Evolutionary conservation across 768 basidiomycete species (phyloP), one percentile per base, ranked within the genome.

Genomic region (Arthromyces matolae): DNA sequence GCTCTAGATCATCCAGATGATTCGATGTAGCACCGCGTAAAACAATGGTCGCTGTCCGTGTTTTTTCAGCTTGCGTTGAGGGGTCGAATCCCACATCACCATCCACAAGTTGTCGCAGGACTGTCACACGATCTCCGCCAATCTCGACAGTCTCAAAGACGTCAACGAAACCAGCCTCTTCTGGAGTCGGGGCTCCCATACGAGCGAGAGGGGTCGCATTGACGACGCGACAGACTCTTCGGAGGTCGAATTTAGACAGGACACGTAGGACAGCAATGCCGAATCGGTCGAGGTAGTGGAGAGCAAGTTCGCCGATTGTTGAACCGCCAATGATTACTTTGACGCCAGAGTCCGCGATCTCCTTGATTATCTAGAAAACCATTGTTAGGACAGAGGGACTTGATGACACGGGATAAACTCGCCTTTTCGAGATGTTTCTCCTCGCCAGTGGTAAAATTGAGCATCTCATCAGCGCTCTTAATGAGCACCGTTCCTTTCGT

Each of bases 401-500:
- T 28, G 12, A 18, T 22, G 3, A 38, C 28, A 14, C 19, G 20
- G 25, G 40, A 19, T n/a, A 14, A 7, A 44, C 52, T 19, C 24
- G 83, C 86, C 75, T 89, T 93, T 76, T 97, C 94, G 42, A 96
- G 76, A 60, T 97, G 93, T 66, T 94, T 86, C 69, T 99, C 96
- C 68, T 99, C 96, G 14, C 93, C 96, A 3, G 80, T 76, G 0
- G 94, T 93, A 61, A 99, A 99, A 71, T 96, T 93, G 54, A 99
- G 78, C 83, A 99, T 89, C 64, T 99, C 95, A 37, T 95, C 86
- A 8, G 93, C 91, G 63, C 81, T 97, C 65, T 93, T 91, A 58
- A 99, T 79, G 38, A 99, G 77, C 9, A 98, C 96, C 7, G 96
- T 99, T 42, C 96, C 96, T 66, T 99, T 99, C 14, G 96, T 99